Evolutionary conservation across 1,284 basidiomycete species (phyloP).

Genomic region (Cryptococcus amylolentus): DNA sequence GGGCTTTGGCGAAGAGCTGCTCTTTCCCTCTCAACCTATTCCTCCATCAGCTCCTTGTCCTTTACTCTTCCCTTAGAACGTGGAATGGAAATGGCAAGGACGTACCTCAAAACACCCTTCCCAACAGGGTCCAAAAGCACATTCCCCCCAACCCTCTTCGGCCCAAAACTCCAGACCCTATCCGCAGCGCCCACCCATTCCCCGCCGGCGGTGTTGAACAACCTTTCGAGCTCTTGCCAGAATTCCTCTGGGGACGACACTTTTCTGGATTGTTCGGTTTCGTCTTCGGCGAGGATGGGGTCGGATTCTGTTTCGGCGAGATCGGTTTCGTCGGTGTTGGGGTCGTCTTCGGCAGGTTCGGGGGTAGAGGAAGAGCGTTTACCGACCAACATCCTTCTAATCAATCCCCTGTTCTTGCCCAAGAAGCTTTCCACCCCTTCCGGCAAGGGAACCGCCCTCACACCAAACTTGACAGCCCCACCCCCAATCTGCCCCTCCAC

Average conservation of each 20-base stretch:
- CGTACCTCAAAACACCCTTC: constrained; percentile 30
- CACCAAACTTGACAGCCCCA: constrained; percentile 73
- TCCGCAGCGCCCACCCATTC: constrained; percentile 77
- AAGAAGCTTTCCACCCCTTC: constrained; percentile 66
- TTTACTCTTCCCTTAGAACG: not conserved
- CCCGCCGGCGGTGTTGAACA: constrained; percentile 66
- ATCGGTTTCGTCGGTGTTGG: constrained; percentile 48
- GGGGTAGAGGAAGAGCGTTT: constrained; percentile 20
- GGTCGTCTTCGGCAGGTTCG: constrained; percentile 34
- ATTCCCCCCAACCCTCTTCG: constrained; percentile 80
- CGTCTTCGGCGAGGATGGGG: constrained; percentile 50
- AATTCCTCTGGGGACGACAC: constrained; percentile 71
- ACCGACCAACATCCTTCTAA: constrained; percentile 41
- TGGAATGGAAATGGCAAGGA: constrained; percentile 1
- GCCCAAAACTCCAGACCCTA: constrained; percentile 86
- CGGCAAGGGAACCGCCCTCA: constrained; percentile 80
- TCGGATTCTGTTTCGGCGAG: constrained; percentile 33
- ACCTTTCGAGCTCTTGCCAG: constrained; percentile 67
- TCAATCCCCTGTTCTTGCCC: constrained; percentile 59
- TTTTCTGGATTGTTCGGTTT: constrained; percentile 56
- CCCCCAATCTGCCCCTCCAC: constrained; percentile 67
- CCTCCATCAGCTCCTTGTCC: not conserved
- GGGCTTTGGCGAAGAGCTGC: constrained; percentile 38
- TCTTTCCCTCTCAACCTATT: constrained; percentile 37
- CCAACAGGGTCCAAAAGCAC: constrained; percentile 67